phyloP scores from a whole-genome alignment of 805 yeast genomes.

The Hanseniaspora occidentalis region DNA sequence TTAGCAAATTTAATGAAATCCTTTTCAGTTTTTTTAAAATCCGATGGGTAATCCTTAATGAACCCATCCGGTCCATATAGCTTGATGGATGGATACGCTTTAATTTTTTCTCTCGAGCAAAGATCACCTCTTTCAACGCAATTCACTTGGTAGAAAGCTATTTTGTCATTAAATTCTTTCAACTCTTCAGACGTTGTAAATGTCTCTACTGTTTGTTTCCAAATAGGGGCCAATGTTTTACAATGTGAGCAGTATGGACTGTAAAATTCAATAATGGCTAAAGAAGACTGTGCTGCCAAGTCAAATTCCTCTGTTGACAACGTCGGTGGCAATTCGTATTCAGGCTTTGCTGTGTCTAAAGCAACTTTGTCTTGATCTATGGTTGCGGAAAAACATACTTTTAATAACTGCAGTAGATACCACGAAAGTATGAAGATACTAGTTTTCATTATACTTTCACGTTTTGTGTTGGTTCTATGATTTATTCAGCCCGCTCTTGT shows the following conservation, averaged over 20 bases:
- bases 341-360: neutral
- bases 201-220: slow-evolving; percentile 54
- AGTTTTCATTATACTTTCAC: too few relatives aligned
- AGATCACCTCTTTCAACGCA: slow-evolving; percentile 82
- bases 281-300: slow-evolving; percentile 33
- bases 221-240: slow-evolving; percentile 60
- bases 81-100: slow-evolving; percentile 57
- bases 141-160: slow-evolving; percentile 64
- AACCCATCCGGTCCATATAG: slow-evolving; percentile 51
- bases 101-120: slow-evolving; percentile 54
- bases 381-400: too few relatives aligned
- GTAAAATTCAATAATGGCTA: slow-evolving; percentile 74
- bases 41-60: slow-evolving; percentile 36
- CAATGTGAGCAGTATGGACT: slow-evolving; percentile 90
- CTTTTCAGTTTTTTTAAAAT: slow-evolving; percentile 33
- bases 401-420: too few relatives aligned
- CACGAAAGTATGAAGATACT: too few relatives aligned
- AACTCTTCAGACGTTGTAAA: slow-evolving; percentile 26
- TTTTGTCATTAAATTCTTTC: slow-evolving; percentile 16
- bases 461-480: too few relatives aligned
- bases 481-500: too few relatives aligned
- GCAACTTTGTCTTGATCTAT: neutral
- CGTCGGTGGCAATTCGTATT: slow-evolving; percentile 10
- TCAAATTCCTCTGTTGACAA: slow-evolving; percentile 42
- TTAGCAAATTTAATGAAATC: slow-evolving; percentile 41